Base-by-base conservation (phyloP, 176 grass and related monocot genomes). In the Thalia dealbata region DNA sequence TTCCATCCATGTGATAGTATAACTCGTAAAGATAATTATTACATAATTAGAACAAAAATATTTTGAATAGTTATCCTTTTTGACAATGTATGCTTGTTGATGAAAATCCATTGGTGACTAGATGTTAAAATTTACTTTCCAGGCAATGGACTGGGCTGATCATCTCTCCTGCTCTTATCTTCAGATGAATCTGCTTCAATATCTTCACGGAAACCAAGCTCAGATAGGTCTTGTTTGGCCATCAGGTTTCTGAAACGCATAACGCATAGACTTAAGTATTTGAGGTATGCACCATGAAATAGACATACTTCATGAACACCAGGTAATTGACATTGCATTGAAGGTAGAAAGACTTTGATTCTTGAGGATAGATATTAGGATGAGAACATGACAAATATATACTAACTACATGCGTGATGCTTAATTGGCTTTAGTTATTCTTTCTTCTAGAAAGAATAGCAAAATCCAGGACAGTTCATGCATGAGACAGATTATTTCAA, bases 211-310 rank as follows among this genome's bases (percentile, higher is more conserved):
- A 91, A 91, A 3, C 89, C 89, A 83, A 88, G 89, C 61, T 91
- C 85, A 22, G 89, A 88, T 71, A 88, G 85, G 56, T 91, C 82
- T 70, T 88, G 85, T 73, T 91, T 91, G 38, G 89, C 89, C 89
- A 91, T 91, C 83, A 88, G 68, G 29, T 91, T 91, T 85, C 89
- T 88, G 78, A 0, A 72, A 62, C 6, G 18, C 81, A 45, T 18
- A 71, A 14, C 28, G 27, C 15, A 38, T 12, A 38, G 29, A 15
- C n/a, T 61, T 66, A 24, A 22, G 18, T 71, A 80, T 29, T 45
- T 46, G 46, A 13, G 66, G 25, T 52, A 50, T 29, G 29, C 69
- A 14, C 23, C 22, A n/a, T 42, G n/a, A 69, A 61, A 16, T 8
- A 64, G 23, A 75, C 24, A 16, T 69, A 73, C 15, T 23, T 59